A percentile compares a stretch with the other conserved stretches of the same genome.
Evolutionary conservation across 2,329 filamentous ascomycete species (phyloP).

Genomic region (Exophiala phaeomuriformis): DNA sequence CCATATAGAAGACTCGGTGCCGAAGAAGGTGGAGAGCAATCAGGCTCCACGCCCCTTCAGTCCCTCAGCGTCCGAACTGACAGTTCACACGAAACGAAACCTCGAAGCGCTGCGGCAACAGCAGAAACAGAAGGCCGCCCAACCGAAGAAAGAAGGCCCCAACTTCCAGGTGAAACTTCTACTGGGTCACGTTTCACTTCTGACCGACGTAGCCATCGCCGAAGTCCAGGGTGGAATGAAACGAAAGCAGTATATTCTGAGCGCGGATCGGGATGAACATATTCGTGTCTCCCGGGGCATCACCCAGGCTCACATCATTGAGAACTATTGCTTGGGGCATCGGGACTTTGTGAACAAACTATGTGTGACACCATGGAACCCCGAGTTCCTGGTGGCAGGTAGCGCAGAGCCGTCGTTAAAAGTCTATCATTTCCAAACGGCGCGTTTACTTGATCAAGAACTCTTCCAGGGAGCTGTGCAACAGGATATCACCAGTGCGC

Average conservation of each 20-base stretch:
- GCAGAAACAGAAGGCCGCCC: conserved; percentile 37
- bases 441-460: conserved; percentile 48
- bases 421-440: conserved; percentile 71
- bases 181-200: conserved; percentile 89
- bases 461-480: conserved; percentile 38
- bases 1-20: conserved; percentile 34
- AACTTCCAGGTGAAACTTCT: conserved; percentile 69
- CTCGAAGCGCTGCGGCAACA: conserved; percentile 52
- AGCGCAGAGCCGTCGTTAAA: conserved; percentile 75
- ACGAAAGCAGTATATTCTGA: conserved; percentile 55
- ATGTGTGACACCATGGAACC: conserved; percentile 52
- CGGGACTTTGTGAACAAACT: conserved; percentile 74
- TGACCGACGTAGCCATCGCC: conserved; percentile 64
- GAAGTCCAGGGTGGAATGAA: conserved; percentile 38
- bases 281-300: conserved; percentile 77
- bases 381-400: conserved; percentile 68
- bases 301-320: conserved; percentile 80
- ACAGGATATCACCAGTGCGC: conserved; percentile 12
- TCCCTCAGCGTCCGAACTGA: conserved; percentile 51
- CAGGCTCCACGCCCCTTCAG: conserved; percentile 35
- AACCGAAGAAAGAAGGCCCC: conserved; percentile 43
- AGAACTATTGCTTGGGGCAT: conserved; percentile 83
- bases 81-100: conserved; percentile 58
- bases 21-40: conserved; percentile 29
- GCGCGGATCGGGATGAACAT: conserved; percentile 68